Base-by-base conservation (phyloP, 495 filamentous ascomycete genomes). In the Lepidopterella palustris region DNA sequence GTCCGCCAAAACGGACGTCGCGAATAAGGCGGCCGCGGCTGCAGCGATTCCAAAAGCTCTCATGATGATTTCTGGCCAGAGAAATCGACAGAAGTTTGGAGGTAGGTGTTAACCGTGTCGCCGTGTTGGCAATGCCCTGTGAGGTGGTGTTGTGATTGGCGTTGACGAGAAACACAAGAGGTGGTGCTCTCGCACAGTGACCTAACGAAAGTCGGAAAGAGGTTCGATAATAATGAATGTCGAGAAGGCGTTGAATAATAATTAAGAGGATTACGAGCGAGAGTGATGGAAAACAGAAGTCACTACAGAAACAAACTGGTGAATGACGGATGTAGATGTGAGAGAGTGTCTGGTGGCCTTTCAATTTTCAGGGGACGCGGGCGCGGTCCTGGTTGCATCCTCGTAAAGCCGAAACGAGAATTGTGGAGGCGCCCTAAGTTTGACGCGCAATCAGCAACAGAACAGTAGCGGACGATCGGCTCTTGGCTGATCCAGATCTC, bases 11-110 rank as follows among this genome's bases (percentile, higher is more conserved):
- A 62, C 71, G 21, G 63, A 57, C n/a, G 66, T 68, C 31, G 65
- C 62, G 42, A 74, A 65, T 25, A 73, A 57, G 45, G 59, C 60
- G 10, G 66, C 53, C 18, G 72, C 65, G 26, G 69, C 65, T 20
- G 69, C 59, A 6, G 63, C 63, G 31, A 62, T 55, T 24, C 68
- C 62, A 45, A 68, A 58, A 52, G 45, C 54, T 55, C 63, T 66
- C 63, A 66, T 69, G 56, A 59, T 66, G 53, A 57, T 54, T 29
- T 59, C 45, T 59, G 32, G 24, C 63, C 63, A 66, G 63, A 62
- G 55, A 66, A 51, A 56, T 28, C 25, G 23, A 50, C 54, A 60
- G 6, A 28, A 39, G 47, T 31, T 54, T 15, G 8, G 52, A 18
- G 2, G 27, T 32, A 54, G 9, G 15, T 6, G 25, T 54, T 5